phyloP scores from a whole-genome alignment of 306 rosid species.

The Lotus japonicus region DNA sequence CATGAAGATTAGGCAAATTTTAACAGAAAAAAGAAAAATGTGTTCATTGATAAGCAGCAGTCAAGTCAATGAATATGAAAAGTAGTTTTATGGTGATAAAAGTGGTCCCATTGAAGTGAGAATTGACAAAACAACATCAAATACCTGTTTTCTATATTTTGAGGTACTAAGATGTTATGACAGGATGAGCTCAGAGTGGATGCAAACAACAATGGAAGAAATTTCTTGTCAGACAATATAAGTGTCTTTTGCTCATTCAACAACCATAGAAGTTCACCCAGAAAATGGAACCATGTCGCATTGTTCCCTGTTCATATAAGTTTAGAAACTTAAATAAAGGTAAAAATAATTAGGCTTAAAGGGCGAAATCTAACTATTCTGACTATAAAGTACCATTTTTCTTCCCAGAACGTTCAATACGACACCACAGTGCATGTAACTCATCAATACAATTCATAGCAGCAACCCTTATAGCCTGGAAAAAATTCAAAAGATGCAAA shows the following conservation, averaged over 20 bases:
- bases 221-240: conserved; percentile 62
- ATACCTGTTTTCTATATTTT: conserved; percentile 67
- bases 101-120: not conserved
- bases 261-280: conserved; percentile 54
- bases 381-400: conserved; percentile 62
- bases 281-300: conserved; percentile 55
- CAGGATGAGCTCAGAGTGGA: conserved; percentile 58
- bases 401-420: conserved; percentile 54
- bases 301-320: conserved; percentile 51
- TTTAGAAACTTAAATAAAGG: conserved; percentile 5
- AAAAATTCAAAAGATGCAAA: conserved; percentile 8
- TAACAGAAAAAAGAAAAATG: not conserved
- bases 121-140: not conserved
- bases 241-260: conserved; percentile 70
- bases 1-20: not conserved
- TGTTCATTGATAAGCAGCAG: conserved; percentile 5
- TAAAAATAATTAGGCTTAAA: not conserved
- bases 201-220: conserved; percentile 65
- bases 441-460: conserved; percentile 70
- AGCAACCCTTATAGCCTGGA: conserved; percentile 59
- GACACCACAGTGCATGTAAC: conserved; percentile 50
- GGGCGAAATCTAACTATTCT: not conserved
- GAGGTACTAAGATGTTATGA: conserved; percentile 55
- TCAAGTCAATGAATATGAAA: conserved; percentile 11
- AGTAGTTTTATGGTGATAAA: not conserved